Evolutionary conservation across 2,329 filamentous ascomycete genomes (phyloP).

Genomic region (Ophiocordyceps camponoti-floridani): DNA sequence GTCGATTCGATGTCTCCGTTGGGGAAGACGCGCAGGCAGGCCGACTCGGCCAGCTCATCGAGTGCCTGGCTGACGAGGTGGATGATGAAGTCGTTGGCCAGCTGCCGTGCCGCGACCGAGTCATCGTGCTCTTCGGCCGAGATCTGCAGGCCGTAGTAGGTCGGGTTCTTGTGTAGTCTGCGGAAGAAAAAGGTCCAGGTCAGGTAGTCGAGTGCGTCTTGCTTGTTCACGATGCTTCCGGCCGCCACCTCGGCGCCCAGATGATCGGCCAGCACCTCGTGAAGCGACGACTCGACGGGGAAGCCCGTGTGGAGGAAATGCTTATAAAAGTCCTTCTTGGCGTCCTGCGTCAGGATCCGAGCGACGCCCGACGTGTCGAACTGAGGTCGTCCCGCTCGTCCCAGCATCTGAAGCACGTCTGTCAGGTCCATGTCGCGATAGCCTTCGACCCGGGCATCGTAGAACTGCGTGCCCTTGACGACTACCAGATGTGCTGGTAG

Average conservation of each 20-base stretch:
- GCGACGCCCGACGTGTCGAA: conserved; percentile 94
- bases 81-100: conserved; percentile 90
- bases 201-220: conserved; percentile 91
- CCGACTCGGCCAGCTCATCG: conserved; percentile 62
- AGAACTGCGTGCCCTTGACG: conserved; percentile 96
- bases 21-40: conserved; percentile 64
- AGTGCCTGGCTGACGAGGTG: conserved; percentile 80
- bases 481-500: conserved; percentile 91
- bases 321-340: conserved; percentile 99
- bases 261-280: conserved; percentile 95
- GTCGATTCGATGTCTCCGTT: conserved; percentile 86
- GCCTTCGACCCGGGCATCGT: conserved; percentile 91
- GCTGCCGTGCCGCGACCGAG: conserved; percentile 63
- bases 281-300: conserved; percentile 87
- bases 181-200: conserved; percentile 99
- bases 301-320: conserved; percentile 97
- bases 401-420: conserved; percentile 94
- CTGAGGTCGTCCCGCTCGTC: conserved; percentile 84
- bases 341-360: conserved; percentile 89
- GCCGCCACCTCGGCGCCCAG: conserved; percentile 87
- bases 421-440: conserved; percentile 99
- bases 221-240: conserved; percentile 81
- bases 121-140: conserved; percentile 88
- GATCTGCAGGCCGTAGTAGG: conserved; percentile 92
- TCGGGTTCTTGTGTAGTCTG: conserved; percentile 90